Base-by-base conservation (phyloP, 1,284 basidiomycete genomes). In the Fomitopsis betulina region DNA sequence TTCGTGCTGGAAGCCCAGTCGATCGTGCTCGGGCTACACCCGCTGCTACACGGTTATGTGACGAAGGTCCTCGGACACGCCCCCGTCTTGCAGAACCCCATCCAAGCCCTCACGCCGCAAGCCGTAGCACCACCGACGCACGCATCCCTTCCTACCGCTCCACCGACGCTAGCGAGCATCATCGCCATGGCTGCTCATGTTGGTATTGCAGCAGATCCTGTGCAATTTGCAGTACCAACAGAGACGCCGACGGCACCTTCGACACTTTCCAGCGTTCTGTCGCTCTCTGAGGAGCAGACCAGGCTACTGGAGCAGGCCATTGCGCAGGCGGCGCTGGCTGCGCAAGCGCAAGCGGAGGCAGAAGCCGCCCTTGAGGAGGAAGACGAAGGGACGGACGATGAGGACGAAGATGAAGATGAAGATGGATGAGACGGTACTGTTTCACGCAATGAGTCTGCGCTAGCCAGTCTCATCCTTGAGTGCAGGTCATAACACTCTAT, bases 271-370 rank as follows among this genome's bases (percentile, higher is more conserved):
- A 25, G 51, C 2, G 30, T 51, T 7, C 64, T 87, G 50, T 82
- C 84, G 2, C 76, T 85, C 43, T 87, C 87, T 1, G 84, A 85
- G 54, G 86, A 89, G 62, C 87, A 89, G 69, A 79, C 85, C 5
- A 80, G 76, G 62, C 70, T 85, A 61, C 72, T 89, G 6, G 85
- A 89, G 67, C 79, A 84, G 60, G 87, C 86, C 0, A 87, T 89
- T 53, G 83, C 84, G 23, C 86, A 78, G 65, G 87, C 87, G 2
- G 84, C 87, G 10, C 79, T 80, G 30, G 85, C 84, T 33, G 87
- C 87, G 1, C 87, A 87, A 62, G 84, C 85, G 12, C 86, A 87
- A 62, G 87, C 87, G 0, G 87, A 89, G 63, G 87, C 86, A 0
- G 86, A 89, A 63, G 86, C 86, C 7, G 85, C 84, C 0, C 64